Percentiles rank a stretch among this genome's conserved stretches.
Evolutionary conservation across 129 eudicot species (phyloP).

Genomic region (Lactuca sativa): DNA sequence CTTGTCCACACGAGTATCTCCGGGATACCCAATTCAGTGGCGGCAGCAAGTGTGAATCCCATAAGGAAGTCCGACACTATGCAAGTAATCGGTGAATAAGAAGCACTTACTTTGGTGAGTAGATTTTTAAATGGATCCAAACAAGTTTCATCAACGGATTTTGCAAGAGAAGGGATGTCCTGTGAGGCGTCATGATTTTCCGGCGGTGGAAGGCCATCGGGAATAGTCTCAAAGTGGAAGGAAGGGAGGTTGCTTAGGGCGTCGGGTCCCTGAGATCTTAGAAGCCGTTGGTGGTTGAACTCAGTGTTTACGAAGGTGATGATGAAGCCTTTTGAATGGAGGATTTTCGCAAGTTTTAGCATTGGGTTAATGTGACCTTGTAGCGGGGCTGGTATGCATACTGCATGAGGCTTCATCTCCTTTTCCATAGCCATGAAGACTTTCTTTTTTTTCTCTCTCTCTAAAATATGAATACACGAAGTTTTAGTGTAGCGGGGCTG

Average conservation of each 20-base stretch:
- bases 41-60: conserved; percentile 32
- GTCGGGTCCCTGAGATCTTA: conserved; percentile 27
- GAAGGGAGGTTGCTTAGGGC: conserved; percentile 27
- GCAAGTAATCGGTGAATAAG: conserved; percentile 30
- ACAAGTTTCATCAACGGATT: conserved; percentile 15
- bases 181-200: conserved; percentile 36
- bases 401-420: conserved; percentile 23
- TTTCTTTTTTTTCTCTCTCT: neutral
- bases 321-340: conserved; percentile 33
- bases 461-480: neutral
- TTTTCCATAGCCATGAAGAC: conserved; percentile 4
- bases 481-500: too few relatives aligned
- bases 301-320: conserved; percentile 41
- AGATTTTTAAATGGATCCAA: conserved; percentile 31
- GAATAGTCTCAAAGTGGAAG: conserved; percentile 46
- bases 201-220: conserved; percentile 43
- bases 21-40: conserved; percentile 29
- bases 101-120: conserved; percentile 21
- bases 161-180: conserved; percentile 26
- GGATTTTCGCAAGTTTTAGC: conserved; percentile 40
- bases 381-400: conserved; percentile 33
- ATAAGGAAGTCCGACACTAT: conserved; percentile 34
- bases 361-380: conserved; percentile 42
- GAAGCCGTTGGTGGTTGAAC: conserved; percentile 45
- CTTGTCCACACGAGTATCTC: conserved; percentile 34